Conservation (phyloP, 1,284 basidiomycete species). For the Takashimella koratensis region DNA sequence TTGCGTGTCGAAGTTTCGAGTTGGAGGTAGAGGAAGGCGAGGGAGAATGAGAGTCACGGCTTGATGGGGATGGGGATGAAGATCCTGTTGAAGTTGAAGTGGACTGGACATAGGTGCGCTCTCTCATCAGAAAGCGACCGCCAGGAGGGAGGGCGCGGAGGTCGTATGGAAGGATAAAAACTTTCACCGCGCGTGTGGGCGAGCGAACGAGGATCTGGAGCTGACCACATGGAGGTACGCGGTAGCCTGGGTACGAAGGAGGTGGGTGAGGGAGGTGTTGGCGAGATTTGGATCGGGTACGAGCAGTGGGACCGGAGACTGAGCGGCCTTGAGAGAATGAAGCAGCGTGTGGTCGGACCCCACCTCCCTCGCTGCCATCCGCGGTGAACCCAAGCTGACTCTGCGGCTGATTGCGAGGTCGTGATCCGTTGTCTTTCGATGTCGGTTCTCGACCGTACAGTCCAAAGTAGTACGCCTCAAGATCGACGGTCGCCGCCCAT, state of each 20-base stretch:
- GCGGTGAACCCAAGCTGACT: neutral
- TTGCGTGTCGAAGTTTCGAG: constrained; percentile 45
- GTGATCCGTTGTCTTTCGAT: neutral
- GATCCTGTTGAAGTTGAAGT: neutral
- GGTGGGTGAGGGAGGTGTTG: constrained; percentile 11
- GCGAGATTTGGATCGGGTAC: neutral
- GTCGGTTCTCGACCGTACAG: constrained; percentile 5
- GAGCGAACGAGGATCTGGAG: constrained; percentile 55
- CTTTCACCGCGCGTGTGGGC: constrained; percentile 50
- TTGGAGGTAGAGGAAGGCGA: neutral
- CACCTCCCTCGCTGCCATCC: neutral
- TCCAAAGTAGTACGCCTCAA: constrained; percentile 36
- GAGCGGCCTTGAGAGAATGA: neutral
- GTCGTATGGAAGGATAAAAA: constrained; percentile 55
- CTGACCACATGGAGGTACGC: constrained; percentile 52
- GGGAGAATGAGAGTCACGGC: neutral
- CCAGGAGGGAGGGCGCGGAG: constrained; percentile 44
- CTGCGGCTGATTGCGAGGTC: neutral
- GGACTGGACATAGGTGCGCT: constrained; percentile 35
- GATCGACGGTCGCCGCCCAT: constrained; percentile 44
- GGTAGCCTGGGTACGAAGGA: constrained; percentile 52
- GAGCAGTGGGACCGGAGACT: neutral
- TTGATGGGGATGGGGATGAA: neutral
- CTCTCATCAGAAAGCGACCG: constrained; percentile 40
- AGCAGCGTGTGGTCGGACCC: neutral